A percentile compares a stretch with the other conserved stretches of the same genome.
These are phyloP conservation scores for Choiromyces venosus DNA, from an alignment of 495 filamentous ascomycete genomes.

Conservation along the genomic window DNA sequence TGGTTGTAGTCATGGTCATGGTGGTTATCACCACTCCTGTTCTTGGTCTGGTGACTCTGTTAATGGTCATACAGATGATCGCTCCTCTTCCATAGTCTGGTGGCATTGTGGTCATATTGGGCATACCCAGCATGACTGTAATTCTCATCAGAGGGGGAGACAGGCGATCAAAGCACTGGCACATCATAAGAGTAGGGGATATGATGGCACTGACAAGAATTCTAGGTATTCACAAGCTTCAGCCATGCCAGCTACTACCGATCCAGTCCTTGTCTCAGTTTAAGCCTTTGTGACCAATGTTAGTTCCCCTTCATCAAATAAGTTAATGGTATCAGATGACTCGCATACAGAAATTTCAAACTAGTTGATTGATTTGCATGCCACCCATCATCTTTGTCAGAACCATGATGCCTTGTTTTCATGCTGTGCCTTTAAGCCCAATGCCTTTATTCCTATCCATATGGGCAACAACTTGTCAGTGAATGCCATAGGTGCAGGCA, in stretches of 20 bases:
- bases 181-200: neutral
- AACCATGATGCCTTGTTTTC: neutral
- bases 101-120: neutral
- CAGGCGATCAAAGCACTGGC: neutral
- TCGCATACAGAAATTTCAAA: neutral
- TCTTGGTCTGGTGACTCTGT: neutral
- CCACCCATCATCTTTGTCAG: constrained; percentile 4
- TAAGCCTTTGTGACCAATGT: neutral
- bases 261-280: neutral
- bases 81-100: neutral
- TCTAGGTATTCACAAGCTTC: neutral
- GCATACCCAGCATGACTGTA: neutral
- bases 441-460: neutral
- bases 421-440: neutral
- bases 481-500: neutral
- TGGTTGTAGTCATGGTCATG: neutral
- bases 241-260: neutral
- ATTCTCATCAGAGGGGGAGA: neutral
- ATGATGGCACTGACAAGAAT: neutral
- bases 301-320: neutral
- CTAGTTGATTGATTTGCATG: constrained; percentile 15
- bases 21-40: neutral
- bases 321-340: neutral
- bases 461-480: neutral
- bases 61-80: neutral